phyloP scores from a whole-genome alignment of 1,284 basidiomycete species.

The Heterobasidion occidentale region DNA sequence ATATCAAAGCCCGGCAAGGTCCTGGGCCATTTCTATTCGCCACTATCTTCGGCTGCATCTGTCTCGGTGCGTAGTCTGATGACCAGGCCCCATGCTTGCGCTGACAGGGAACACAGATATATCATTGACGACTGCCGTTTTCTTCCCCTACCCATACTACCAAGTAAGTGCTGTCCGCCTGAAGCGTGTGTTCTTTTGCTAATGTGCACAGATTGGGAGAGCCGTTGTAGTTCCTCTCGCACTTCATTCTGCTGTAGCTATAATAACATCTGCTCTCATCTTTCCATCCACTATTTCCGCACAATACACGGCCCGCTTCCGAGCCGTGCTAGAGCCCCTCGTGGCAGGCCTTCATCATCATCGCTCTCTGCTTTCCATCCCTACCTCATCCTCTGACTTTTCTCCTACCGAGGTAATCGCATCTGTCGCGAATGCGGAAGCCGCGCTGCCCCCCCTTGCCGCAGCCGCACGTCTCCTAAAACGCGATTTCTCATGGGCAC shows the following conservation, averaged over 20 bases:
- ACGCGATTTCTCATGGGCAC: constrained; percentile 57
- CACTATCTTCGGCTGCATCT: constrained; percentile 50
- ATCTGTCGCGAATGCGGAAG: constrained; percentile 44
- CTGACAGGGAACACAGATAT: constrained; percentile 37
- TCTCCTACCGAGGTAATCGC: constrained; percentile 24
- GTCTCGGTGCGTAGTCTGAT: constrained; percentile 30
- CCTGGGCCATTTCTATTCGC: constrained; percentile 62
- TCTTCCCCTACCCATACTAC: constrained; percentile 68
- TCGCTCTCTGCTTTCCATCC: constrained; percentile 33
- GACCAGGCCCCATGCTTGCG: neutral
- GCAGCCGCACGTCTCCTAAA: constrained; percentile 48
- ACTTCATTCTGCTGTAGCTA: constrained; percentile 52
- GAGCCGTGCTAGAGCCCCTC: constrained; percentile 46
- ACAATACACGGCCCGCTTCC: constrained; percentile 48
- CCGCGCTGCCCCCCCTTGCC: constrained; percentile 43
- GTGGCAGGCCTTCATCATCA: constrained; percentile 41
- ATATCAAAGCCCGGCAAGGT: constrained; percentile 52
- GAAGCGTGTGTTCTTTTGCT: neutral
- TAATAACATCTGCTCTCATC: constrained; percentile 45
- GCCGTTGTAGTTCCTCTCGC: constrained; percentile 51
- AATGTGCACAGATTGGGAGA: constrained; percentile 12
- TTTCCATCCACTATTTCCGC: constrained; percentile 66
- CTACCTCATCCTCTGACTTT: constrained; percentile 41
- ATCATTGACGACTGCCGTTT: constrained; percentile 45
- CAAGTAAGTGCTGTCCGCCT: constrained; percentile 15